Percentiles rank a stretch among this genome's conserved stretches.
These are phyloP conservation scores for Talaromyces piceae DNA, from an alignment of 2,329 filamentous ascomycete species.

Conservation along the genomic window DNA sequence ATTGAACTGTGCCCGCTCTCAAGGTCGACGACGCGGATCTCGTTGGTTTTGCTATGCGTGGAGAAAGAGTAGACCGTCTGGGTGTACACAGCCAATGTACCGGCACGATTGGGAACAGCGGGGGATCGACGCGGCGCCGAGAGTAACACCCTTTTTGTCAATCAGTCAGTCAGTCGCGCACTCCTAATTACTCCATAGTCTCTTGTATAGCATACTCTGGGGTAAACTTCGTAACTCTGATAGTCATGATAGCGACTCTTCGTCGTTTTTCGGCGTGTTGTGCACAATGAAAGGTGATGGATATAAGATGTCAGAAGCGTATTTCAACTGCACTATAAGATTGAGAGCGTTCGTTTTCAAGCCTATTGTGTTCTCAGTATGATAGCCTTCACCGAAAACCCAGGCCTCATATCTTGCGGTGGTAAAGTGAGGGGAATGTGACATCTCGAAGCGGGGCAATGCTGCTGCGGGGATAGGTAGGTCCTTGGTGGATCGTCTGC, in stretches of 20 bases:
- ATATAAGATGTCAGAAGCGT: no score
- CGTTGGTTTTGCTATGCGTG: conserved; percentile 39
- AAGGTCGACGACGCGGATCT: conserved; percentile 41
- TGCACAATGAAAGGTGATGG: neutral
- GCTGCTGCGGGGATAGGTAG: neutral
- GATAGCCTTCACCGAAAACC: neutral
- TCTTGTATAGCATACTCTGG: conserved; percentile 28
- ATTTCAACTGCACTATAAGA: no score
- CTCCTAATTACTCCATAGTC: neutral
- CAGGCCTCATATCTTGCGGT: neutral
- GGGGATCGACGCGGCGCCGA: conserved; percentile 40
- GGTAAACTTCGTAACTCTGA: conserved; percentile 35
- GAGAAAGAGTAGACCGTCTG: conserved; percentile 46
- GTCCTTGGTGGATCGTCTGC: neutral
- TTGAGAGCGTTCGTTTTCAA: no score
- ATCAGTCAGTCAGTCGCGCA: neutral
- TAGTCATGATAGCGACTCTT: conserved; percentile 24
- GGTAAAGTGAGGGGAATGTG: neutral
- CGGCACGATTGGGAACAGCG: conserved; percentile 38
- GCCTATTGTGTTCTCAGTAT: no score
- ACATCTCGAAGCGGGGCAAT: neutral
- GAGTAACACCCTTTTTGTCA: conserved; percentile 35
- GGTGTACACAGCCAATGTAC: conserved; percentile 42
- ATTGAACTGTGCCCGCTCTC: conserved; percentile 32
- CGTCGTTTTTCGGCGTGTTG: neutral